Evolutionary conservation across 805 yeast genomes (phyloP).

Genomic region (Kockiozyma suomiensis): DNA sequence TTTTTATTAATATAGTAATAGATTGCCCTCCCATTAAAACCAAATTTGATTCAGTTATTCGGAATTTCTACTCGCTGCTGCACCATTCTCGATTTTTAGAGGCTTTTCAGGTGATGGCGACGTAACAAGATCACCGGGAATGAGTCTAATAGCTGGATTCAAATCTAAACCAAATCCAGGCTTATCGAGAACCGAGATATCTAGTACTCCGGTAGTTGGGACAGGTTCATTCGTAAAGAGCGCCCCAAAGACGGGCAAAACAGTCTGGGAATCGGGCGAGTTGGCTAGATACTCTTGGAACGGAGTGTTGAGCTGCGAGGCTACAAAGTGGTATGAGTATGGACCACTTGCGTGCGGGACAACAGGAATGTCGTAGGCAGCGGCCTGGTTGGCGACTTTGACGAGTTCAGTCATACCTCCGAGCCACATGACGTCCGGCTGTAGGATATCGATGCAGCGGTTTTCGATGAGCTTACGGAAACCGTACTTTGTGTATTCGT

Average conservation of each 20-base stretch:
- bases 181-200: constrained; percentile 48
- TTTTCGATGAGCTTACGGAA: constrained; percentile 56
- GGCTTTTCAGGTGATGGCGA: constrained; percentile 49
- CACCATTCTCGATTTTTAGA: constrained; percentile 31
- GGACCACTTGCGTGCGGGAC: constrained; percentile 60
- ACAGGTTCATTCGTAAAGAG: constrained; percentile 53
- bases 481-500: constrained; percentile 55
- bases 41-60: neutral
- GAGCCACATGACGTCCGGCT: constrained; percentile 59
- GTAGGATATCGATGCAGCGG: constrained; percentile 52
- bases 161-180: constrained; percentile 56
- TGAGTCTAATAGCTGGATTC: constrained; percentile 49
- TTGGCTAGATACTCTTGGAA: constrained; percentile 57
- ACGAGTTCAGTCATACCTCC: constrained; percentile 55
- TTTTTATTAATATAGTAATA: too few species aligned
- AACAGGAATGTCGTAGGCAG: constrained; percentile 56
- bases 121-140: constrained; percentile 47
- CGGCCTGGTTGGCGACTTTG: constrained; percentile 53
- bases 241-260: constrained; percentile 53
- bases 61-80: neutral
- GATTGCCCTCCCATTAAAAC: too few species aligned
- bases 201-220: constrained; percentile 50
- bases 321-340: constrained; percentile 55
- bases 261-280: constrained; percentile 52
- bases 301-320: constrained; percentile 54